Evolutionary conservation across 2,329 filamentous ascomycete species (phyloP), one percentile per base, ranked within the genome.

Genomic region (Pseudogymnoascus sp.): DNA sequence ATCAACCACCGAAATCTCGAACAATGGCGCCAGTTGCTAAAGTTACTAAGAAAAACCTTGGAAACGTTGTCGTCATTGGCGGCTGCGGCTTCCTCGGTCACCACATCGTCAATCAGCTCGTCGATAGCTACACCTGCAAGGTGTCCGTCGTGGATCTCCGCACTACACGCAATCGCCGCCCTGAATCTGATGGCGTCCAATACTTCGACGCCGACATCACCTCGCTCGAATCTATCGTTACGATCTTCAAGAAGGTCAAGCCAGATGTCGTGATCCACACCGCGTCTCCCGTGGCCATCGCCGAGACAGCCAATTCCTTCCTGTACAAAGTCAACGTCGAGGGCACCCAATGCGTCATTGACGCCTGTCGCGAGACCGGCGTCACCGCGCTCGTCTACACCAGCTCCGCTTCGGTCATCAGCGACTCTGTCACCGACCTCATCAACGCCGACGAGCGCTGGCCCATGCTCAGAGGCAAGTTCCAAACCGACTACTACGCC

Each of bases 211-310:
- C 86, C 73, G 89, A 93, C 76, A 91, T 95, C 73, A 92, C 89
- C 62, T 85, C 89, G 66, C 72, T 78, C 16, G 79, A 80, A 62
- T 81, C 80, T 65, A 80, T 95, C 66, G 74, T 83, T 42, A 78
- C 81, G 38, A 77, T 91, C 49, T 86, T 97, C 70, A 75, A 81
- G 34, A 79, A 85, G 66, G 80, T 87, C 62, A 84, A 83, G 70
- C 93, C 93, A 18, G 87, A 92, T 72, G 84, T 96, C 12, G 91
- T 99, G 61, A 88, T 97, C 71, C 93, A 99, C 77, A 96, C 93
- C 1, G 95, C 93, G 18, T 90, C 88, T 36, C 90, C 90, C 40
- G 76, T 81, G 23, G 81, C 79, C 64, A 82, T 84, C 73, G 78
- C 83, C 76, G 75, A 75, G 71, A 71, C 80, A 74, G 76, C 78